These are phyloP conservation scores for Aspergillus brunneoviolaceus DNA, from an alignment of 2,329 filamentous ascomycete genomes.

Conservation along the genomic window DNA sequence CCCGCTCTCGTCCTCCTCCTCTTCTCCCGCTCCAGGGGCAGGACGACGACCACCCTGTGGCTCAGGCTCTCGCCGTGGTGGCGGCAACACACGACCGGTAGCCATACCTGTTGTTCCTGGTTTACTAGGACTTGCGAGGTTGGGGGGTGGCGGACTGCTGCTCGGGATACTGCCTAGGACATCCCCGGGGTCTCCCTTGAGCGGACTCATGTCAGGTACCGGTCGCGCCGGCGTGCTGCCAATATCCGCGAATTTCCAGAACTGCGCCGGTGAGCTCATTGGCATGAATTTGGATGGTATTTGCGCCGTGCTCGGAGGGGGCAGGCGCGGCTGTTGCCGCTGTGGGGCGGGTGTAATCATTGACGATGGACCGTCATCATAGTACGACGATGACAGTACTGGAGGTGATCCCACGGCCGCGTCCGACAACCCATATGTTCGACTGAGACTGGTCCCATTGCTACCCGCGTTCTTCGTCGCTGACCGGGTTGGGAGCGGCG, in stretches of 20 bases:
- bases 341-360: constrained; percentile 52
- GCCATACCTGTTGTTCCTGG: constrained; percentile 35
- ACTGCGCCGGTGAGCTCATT: constrained; percentile 52
- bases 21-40: constrained; percentile 33
- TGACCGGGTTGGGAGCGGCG: constrained; percentile 40
- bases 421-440: constrained; percentile 43
- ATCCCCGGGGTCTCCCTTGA: constrained; percentile 44
- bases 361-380: constrained; percentile 47
- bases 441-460: constrained; percentile 30
- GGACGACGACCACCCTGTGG: constrained; percentile 6
- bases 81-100: constrained; percentile 26
- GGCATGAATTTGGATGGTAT: constrained; percentile 54
- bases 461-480: constrained; percentile 26
- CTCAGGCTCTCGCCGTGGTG: constrained; percentile 35
- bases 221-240: constrained; percentile 46
- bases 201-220: constrained; percentile 47
- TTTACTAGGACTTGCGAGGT: constrained; percentile 47
- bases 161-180: constrained; percentile 43
- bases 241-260: constrained; percentile 51
- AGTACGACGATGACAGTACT: constrained; percentile 50
- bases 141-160: constrained; percentile 50
- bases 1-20: constrained; percentile 42
- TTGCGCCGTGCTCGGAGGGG: constrained; percentile 50
- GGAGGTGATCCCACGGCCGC: constrained; percentile 45
- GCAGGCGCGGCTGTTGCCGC: constrained; percentile 49